Percentiles rank a stretch among this genome's conserved stretches.
Conservation (phyloP, 192 early-diverging fungal species). For the Entomortierella chlamydospora region DNA sequence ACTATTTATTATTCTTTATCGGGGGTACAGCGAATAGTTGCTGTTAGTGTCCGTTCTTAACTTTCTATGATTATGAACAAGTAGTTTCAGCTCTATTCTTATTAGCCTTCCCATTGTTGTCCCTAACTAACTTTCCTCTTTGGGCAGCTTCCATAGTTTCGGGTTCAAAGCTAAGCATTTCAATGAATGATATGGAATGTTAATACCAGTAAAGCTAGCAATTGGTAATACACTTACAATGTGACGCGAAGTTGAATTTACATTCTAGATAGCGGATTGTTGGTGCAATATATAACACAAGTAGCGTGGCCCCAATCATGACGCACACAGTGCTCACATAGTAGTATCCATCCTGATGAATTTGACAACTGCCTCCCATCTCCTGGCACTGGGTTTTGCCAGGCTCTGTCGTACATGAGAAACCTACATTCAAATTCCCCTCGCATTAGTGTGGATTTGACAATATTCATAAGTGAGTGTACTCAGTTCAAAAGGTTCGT, state of each 20-base stretch:
- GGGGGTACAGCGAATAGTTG: neutral
- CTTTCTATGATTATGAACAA: too few species aligned
- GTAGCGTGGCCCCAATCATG: slow-evolving; percentile 67
- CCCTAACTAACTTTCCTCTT: slow-evolving; percentile 9
- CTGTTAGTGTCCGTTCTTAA: too few species aligned
- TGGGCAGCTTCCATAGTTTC: slow-evolving; percentile 36
- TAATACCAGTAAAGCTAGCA: too few species aligned
- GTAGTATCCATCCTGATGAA: slow-evolving; percentile 91
- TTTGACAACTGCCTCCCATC: slow-evolving; percentile 74
- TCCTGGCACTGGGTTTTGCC: slow-evolving; percentile 71
- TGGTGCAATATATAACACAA: slow-evolving; percentile 71
- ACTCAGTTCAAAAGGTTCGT: neutral
- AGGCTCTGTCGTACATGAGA: slow-evolving; percentile 74
- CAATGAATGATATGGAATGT: too few species aligned
- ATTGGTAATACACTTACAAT: too few species aligned
- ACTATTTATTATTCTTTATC: too few species aligned
- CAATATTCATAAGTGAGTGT: neutral
- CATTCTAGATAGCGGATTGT: slow-evolving; percentile 58
- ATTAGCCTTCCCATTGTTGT: too few species aligned
- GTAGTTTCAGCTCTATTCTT: too few species aligned
- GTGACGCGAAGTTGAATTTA: slow-evolving; percentile 12
- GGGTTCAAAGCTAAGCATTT: slow-evolving; percentile 31
- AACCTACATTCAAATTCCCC: slow-evolving; percentile 15
- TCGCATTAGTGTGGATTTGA: neutral
- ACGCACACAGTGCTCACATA: slow-evolving; percentile 78